A percentile compares a stretch with the other conserved stretches of the same genome.
These are phyloP conservation scores for Mycena galericulata DNA, from an alignment of 768 basidiomycete species.

Conservation along the genomic window DNA sequence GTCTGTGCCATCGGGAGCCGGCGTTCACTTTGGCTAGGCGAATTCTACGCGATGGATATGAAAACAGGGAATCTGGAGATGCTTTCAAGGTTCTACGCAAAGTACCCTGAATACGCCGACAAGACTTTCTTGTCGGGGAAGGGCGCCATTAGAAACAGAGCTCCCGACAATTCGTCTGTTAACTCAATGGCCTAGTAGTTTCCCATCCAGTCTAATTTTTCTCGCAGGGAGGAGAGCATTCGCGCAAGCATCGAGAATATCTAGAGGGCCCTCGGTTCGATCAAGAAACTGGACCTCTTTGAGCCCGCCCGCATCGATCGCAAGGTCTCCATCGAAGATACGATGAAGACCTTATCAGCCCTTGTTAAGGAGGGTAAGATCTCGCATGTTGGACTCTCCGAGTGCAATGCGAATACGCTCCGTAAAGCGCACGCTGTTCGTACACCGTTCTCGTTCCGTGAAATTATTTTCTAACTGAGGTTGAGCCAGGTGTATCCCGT, in stretches of 20 bases:
- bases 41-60: conserved; percentile 66
- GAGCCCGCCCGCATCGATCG: conserved; percentile 62
- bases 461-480: neutral
- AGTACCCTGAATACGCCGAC: conserved; percentile 25
- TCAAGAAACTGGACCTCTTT: conserved; percentile 71
- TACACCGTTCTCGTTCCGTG: conserved; percentile 5
- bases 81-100: conserved; percentile 20
- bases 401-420: conserved; percentile 63
- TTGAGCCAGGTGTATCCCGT: conserved; percentile 61
- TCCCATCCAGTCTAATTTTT: no score
- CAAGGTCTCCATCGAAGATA: conserved; percentile 59
- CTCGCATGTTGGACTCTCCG: conserved; percentile 70
- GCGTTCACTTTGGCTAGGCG: conserved; percentile 47
- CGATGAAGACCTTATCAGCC: conserved; percentile 53
- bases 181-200: no score
- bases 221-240: conserved; percentile 1
- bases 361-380: conserved; percentile 68
- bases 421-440: conserved; percentile 48
- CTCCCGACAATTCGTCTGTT: conserved; percentile 16
- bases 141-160: neutral
- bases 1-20: no score
- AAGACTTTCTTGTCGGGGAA: conserved; percentile 29
- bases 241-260: conserved; percentile 55
- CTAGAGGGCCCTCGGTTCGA: conserved; percentile 58
- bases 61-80: conserved; percentile 51